These are phyloP conservation scores for Aspergillus eucalypticola DNA, from an alignment of 2,329 filamentous ascomycete species.

Conservation along the genomic window DNA sequence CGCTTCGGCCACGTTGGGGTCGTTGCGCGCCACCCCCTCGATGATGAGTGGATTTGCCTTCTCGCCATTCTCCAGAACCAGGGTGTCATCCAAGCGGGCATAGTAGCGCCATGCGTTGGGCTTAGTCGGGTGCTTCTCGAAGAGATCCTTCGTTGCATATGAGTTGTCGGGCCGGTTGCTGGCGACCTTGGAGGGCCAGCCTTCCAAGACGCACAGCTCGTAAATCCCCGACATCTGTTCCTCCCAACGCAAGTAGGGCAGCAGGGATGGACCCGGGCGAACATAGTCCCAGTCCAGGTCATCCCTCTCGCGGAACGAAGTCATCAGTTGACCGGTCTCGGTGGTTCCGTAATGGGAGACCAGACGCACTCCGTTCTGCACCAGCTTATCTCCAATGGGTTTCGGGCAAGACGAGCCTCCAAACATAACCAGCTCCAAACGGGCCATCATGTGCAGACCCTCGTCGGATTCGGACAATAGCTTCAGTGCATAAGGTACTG, in stretches of 20 bases:
- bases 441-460: slow-evolving; percentile 51
- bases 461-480: slow-evolving; percentile 59
- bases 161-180: slow-evolving; percentile 51
- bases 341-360: slow-evolving; percentile 61
- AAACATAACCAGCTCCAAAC: slow-evolving; percentile 56
- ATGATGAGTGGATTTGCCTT: slow-evolving; percentile 51
- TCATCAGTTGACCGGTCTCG: slow-evolving; percentile 64
- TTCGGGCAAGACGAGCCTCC: slow-evolving; percentile 62
- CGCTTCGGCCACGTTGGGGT: slow-evolving; percentile 56
- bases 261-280: slow-evolving; percentile 42
- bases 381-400: slow-evolving; percentile 57
- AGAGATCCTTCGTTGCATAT: slow-evolving; percentile 52
- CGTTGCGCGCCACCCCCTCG: slow-evolving; percentile 57
- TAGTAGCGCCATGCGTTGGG: slow-evolving; percentile 51
- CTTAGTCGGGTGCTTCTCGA: slow-evolving; percentile 44
- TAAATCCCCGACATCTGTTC: slow-evolving; percentile 36
- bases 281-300: slow-evolving; percentile 65
- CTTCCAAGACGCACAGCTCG: slow-evolving; percentile 38
- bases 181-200: slow-evolving; percentile 41
- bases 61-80: slow-evolving; percentile 53
- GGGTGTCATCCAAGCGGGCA: slow-evolving; percentile 48
- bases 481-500: slow-evolving; percentile 65
- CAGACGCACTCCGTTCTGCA: slow-evolving; percentile 56
- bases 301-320: slow-evolving; percentile 54
- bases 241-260: slow-evolving; percentile 46